These are phyloP conservation scores for Leccinum ochraceum DNA, from an alignment of 768 basidiomycete genomes.

Conservation along the genomic window DNA sequence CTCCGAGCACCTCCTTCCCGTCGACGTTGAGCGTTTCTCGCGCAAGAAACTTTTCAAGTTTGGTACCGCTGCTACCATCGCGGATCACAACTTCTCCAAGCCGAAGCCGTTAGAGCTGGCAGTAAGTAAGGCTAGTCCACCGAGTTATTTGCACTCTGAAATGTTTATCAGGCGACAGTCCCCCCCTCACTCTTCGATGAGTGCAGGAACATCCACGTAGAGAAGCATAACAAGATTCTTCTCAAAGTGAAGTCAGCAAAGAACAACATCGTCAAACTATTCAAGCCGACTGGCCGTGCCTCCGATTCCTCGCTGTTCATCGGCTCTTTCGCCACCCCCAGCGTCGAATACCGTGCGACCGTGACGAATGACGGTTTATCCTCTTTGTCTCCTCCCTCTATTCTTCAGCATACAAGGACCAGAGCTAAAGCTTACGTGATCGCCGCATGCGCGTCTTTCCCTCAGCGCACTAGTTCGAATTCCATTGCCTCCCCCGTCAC, in stretches of 20 bases:
- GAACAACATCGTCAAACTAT: conserved; percentile 16
- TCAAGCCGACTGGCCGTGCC: conserved; percentile 10
- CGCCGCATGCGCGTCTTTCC: neutral
- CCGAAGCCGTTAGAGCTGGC: conserved; percentile 1
- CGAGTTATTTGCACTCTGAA: neutral
- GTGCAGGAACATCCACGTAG: neutral
- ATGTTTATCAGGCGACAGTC: neutral
- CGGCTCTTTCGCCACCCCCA: neutral
- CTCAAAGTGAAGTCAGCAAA: conserved; percentile 16
- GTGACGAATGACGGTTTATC: neutral
- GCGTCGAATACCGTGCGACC: neutral
- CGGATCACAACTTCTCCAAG: neutral
- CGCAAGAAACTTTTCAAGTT: conserved; percentile 15
- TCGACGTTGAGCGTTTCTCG: neutral
- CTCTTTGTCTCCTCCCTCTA: neutral
- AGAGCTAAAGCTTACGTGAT: neutral
- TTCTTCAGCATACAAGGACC: neutral
- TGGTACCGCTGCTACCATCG: neutral
- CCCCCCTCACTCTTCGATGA: neutral
- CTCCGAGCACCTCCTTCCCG: neutral
- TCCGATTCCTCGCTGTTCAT: neutral
- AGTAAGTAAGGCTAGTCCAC: conserved; percentile 4
- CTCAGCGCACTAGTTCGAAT: neutral
- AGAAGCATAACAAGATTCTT: conserved; percentile 11
- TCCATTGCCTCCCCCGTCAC: neutral